A percentile compares a stretch with the other conserved stretches of the same genome.
These are phyloP conservation scores for Gamsiella multidivaricata DNA, from an alignment of 192 early-diverging fungal genomes.

Conservation along the genomic window DNA sequence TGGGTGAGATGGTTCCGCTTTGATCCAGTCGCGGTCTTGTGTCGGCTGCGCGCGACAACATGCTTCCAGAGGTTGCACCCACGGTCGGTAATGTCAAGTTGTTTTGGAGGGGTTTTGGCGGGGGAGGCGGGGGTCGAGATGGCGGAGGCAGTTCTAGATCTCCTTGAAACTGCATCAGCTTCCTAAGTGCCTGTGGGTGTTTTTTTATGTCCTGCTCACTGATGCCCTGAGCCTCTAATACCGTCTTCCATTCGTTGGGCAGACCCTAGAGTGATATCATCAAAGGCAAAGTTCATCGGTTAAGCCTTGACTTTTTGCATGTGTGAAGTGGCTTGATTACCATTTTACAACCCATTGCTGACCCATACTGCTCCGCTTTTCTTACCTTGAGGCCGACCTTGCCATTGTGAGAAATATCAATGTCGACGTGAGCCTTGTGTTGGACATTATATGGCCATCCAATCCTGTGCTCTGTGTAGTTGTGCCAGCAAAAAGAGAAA, in stretches of 20 bases:
- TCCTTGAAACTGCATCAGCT: constrained; percentile 60
- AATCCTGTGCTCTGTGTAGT: constrained; percentile 53
- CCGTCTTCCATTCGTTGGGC: constrained; percentile 60
- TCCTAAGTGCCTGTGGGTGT: constrained; percentile 58
- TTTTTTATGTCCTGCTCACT: constrained; percentile 58
- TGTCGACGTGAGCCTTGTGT: constrained; percentile 63
- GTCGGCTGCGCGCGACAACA: constrained; percentile 7
- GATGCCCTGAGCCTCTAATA: constrained; percentile 57
- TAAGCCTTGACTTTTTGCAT: too few species aligned
- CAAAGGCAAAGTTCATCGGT: background rate
- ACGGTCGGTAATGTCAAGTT: constrained; percentile 6
- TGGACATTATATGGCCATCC: constrained; percentile 65
- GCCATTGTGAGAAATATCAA: constrained; percentile 45
- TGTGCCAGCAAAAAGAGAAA: too few species aligned
- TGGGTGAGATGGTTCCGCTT: background rate
- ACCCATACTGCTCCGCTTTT: background rate
- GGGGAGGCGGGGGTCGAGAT: constrained; percentile 31
- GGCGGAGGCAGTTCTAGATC: constrained; percentile 56
- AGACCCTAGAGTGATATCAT: constrained; percentile 59
- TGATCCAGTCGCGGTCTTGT: constrained; percentile 2
- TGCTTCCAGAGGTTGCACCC: constrained; percentile 4
- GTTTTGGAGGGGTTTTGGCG: constrained; percentile 37
- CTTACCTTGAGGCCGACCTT: constrained; percentile 21
- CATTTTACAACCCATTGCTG: too few species aligned
- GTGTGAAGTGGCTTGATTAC: too few species aligned